Percentiles rank a stretch among this genome's conserved stretches.
phyloP scores from a whole-genome alignment of 192 early-diverging fungal species.

The Linderina pennispora region DNA sequence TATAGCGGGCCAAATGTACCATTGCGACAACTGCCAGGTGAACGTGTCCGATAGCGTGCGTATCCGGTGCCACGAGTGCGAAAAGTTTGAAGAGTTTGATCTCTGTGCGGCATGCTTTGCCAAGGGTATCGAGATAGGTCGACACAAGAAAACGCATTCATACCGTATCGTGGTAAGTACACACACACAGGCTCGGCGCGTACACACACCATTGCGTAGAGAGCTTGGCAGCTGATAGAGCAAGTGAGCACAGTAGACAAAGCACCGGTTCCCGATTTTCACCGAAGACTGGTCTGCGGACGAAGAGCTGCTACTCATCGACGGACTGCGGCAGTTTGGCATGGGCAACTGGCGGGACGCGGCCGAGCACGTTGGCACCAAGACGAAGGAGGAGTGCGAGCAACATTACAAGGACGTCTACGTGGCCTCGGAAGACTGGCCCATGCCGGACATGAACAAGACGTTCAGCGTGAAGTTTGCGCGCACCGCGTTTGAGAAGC shows the following conservation, averaged over 20 bases:
- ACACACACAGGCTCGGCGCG: no score
- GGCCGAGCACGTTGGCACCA: constrained; percentile 88
- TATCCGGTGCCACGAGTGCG: constrained; percentile 77
- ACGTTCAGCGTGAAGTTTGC: constrained; percentile 53
- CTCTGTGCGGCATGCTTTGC: constrained; percentile 94
- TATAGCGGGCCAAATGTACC: constrained; percentile 46
- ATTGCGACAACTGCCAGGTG: constrained; percentile 84
- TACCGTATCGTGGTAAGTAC: constrained; percentile 80
- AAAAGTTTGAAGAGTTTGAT: constrained; percentile 90
- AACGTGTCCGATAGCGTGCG: constrained; percentile 87
- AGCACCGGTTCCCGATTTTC: constrained; percentile 76
- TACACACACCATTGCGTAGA: no score
- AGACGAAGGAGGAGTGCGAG: constrained; percentile 80
- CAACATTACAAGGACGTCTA: constrained; percentile 87
- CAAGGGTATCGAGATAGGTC: constrained; percentile 68
- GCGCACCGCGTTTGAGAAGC: constrained; percentile 7
- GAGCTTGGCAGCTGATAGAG: no score
- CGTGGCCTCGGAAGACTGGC: constrained; percentile 69
- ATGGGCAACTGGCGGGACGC: constrained; percentile 98
- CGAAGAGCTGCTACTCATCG: constrained; percentile 91
- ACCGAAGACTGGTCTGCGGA: constrained; percentile 90
- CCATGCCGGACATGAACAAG: constrained; percentile 70
- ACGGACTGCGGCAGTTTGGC: constrained; percentile 85
- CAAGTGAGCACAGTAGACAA: no score
- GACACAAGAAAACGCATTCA: constrained; percentile 77